phyloP scores from a whole-genome alignment of 2,329 filamentous ascomycete genomes.

The Pyrenophora seminiperda region DNA sequence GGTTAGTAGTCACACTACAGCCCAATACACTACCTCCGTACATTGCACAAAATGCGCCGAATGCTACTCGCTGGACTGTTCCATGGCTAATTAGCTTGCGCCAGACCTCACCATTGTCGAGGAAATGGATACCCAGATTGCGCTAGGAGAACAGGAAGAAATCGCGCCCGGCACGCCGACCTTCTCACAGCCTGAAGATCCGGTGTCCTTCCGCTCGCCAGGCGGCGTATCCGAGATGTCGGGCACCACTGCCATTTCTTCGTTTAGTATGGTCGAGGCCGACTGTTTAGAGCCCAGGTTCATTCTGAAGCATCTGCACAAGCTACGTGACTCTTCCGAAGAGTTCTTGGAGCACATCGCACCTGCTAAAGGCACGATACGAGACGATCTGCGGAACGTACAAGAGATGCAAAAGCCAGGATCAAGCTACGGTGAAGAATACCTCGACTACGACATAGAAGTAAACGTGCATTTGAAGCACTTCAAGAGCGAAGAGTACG shows the following conservation, averaged over 20 bases:
- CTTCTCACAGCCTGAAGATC: constrained; percentile 11
- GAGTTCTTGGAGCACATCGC: constrained; percentile 42
- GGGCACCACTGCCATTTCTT: constrained; percentile 54
- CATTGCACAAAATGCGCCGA: background rate
- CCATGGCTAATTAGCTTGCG: constrained; percentile 16
- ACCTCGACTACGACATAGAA: constrained; percentile 40
- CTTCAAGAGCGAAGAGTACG: constrained; percentile 46
- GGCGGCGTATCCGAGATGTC: constrained; percentile 52
- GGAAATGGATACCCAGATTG: constrained; percentile 35
- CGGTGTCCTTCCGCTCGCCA: constrained; percentile 37
- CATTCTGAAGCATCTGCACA: constrained; percentile 50
- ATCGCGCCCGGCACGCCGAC: constrained; percentile 30
- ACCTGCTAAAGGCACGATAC: constrained; percentile 30
- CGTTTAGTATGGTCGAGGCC: constrained; percentile 53
- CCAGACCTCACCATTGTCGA: constrained; percentile 45
- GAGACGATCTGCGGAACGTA: constrained; percentile 30
- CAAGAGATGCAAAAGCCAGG: constrained; percentile 40
- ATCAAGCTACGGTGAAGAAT: constrained; percentile 49
- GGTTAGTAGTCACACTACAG: constrained; percentile 31
- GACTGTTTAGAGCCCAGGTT: constrained; percentile 49
- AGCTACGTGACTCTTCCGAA: constrained; percentile 39
- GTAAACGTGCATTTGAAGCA: constrained; percentile 44
- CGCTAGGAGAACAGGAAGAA: constrained; percentile 19
- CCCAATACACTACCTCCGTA: background rate
- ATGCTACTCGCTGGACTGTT: background rate